Evolutionary conservation across 192 early-diverging fungal species (phyloP), one percentile per base, ranked within the genome.

Genomic region (Endogone sp.): DNA sequence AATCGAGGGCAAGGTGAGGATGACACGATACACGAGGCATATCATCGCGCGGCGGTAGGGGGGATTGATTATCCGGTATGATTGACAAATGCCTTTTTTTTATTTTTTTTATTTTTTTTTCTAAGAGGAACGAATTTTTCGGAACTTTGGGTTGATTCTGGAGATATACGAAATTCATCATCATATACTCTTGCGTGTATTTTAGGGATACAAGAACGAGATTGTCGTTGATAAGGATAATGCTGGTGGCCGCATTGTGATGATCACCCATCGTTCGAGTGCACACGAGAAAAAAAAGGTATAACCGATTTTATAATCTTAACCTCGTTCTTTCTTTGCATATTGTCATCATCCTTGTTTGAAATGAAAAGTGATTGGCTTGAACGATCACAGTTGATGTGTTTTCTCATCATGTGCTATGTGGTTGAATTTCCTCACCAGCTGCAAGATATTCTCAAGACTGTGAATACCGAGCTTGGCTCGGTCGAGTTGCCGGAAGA

Each of bases 171-270:
- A 21, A 61, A 16, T 25, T 22, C 27, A 61, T n/a, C n/a, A n/a
- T 29, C 27, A 59, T 22, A 29, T 29, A 10, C 3, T 31, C 22
- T 20, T 59, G 11, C 55, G n/a, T 22, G 4, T 57, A 44, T 30
- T 3, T 56, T 25, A 68, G 65, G 79, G 72, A 20, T 82, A 82
- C 44, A 79, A 82, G 63, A 71, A 76, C 66, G 77, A 82, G 44
- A 67, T 76, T 25, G 71, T 79, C 0, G 64, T 79, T 26, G 76
- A 71, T 2, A 64, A 44, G 21, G 59, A 28, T 8, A 71, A 73
- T 55, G 31, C 22, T 20, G 67, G 72, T 2, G 29, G 56, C 49
- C 8, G 73, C 66, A 2, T 26, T 67, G 3, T 49, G 28, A 9
- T 30, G 37, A 26, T 77, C 75, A 3, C 29, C 68, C 29, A 65